Conservation (phyloP, 805 yeast species). For the Sungouiella blattae region DNA sequence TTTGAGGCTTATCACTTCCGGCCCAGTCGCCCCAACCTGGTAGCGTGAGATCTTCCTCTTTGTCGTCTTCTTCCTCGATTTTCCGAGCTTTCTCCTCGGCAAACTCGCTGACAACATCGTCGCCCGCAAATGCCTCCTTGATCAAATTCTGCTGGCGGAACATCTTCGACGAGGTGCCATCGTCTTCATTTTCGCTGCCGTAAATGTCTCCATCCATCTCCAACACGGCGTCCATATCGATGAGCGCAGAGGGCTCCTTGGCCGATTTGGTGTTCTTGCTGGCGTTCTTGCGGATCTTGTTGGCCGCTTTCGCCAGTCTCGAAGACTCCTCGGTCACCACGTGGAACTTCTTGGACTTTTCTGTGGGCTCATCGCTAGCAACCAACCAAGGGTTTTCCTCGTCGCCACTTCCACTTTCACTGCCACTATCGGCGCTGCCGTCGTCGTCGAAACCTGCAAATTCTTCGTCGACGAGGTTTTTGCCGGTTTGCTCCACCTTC, state of each 20-base stretch:
- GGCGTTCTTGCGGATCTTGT: constrained; percentile 32
- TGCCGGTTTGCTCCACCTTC: constrained; percentile 1
- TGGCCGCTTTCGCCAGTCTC: constrained; percentile 35
- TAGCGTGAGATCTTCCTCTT: constrained; percentile 76
- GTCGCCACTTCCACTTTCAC: constrained; percentile 2
- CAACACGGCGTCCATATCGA: constrained; percentile 54
- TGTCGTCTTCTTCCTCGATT: constrained; percentile 76
- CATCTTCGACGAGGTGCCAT: constrained; percentile 45
- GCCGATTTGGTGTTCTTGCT: constrained; percentile 32
- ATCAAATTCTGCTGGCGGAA: constrained; percentile 81
- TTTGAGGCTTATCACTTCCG: constrained; percentile 46
- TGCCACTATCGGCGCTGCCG: constrained; percentile 6
- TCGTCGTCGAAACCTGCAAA: constrained; percentile 12
- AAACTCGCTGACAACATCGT: constrained; percentile 83
- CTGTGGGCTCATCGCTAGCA: constrained; percentile 12
- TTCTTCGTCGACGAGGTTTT: constrained; percentile 6
- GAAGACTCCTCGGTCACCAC: constrained; percentile 37
- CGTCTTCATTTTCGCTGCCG: constrained; percentile 35
- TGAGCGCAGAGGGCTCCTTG: constrained; percentile 28
- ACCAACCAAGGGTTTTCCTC: constrained; percentile 39
- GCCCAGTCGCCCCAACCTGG: constrained; percentile 99
- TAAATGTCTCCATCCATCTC: constrained; percentile 41
- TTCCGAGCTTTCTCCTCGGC: constrained; percentile 68
- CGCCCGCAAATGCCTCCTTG: constrained; percentile 95
- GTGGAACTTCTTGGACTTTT: constrained; percentile 29